Percentiles rank a stretch among this genome's conserved stretches.
These are phyloP conservation scores for Fusarium tanahbumbuense DNA, from an alignment of 2,329 filamentous ascomycete genomes.

Conservation along the genomic window DNA sequence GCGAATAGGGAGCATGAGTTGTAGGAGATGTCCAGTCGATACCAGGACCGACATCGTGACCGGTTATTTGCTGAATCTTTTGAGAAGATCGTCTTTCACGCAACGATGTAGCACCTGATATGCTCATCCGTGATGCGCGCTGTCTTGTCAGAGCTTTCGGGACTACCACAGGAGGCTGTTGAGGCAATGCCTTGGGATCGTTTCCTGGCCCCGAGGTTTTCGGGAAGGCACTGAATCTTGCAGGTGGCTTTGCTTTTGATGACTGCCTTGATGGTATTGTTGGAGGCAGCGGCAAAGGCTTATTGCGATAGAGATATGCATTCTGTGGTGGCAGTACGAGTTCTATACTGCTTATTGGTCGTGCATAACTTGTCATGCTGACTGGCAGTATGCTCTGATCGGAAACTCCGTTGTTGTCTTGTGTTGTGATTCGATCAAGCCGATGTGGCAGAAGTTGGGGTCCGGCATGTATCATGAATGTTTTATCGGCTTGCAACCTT, in stretches of 20 bases:
- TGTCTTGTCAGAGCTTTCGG: slow-evolving; percentile 30
- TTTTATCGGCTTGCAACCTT: slow-evolving; percentile 25
- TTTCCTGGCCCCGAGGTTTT: slow-evolving; percentile 36
- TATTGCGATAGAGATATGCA: slow-evolving; percentile 38
- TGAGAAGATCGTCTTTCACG: slow-evolving; percentile 48
- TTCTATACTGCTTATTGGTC: slow-evolving; percentile 34
- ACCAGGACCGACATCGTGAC: slow-evolving; percentile 51
- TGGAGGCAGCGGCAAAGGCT: slow-evolving; percentile 39
- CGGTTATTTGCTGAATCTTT: slow-evolving; percentile 58
- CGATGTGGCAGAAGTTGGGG: slow-evolving; percentile 12
- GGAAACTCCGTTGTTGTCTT: slow-evolving; percentile 2
- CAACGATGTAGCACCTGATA: slow-evolving; percentile 30
- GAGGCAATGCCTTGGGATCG: slow-evolving; percentile 32
- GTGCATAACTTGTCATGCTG: slow-evolving; percentile 33
- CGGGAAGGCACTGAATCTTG: slow-evolving; percentile 36
- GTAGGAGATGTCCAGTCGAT: slow-evolving; percentile 34
- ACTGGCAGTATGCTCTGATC: not conserved
- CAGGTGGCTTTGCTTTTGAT: slow-evolving; percentile 13
- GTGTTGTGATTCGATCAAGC: slow-evolving; percentile 2
- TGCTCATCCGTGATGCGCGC: slow-evolving; percentile 36
- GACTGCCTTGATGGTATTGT: slow-evolving; percentile 22
- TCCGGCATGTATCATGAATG: slow-evolving; percentile 30
- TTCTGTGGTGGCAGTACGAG: slow-evolving; percentile 40
- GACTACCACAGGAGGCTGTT: slow-evolving; percentile 22
- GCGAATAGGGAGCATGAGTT: slow-evolving; percentile 24